Conservation (phyloP, 768 basidiomycete genomes). For the Termitomyces heimii region DNA sequence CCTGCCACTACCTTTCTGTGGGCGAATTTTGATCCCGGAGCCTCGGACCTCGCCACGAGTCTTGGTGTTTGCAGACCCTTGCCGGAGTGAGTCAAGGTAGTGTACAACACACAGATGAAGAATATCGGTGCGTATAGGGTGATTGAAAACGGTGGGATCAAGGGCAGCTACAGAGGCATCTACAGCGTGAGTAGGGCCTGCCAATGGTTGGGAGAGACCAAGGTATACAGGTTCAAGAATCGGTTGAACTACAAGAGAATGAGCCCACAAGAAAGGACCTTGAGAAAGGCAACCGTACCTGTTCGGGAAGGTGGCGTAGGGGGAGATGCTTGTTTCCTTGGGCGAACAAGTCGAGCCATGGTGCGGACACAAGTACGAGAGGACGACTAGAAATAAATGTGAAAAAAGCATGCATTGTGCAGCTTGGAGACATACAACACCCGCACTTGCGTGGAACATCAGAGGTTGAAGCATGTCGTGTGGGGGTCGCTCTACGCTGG, state of each 20-base stretch:
- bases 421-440: constrained; percentile 1
- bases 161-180: constrained; percentile 50
- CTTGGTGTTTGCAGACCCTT: constrained; percentile 89
- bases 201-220: constrained; percentile 54
- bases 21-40: constrained; percentile 83
- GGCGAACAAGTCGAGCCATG: constrained; percentile 6
- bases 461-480: constrained; percentile 5
- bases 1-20: constrained; percentile 86
- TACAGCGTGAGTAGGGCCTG: constrained; percentile 29
- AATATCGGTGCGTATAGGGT: constrained; percentile 87
- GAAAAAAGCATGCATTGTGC: neutral
- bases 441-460: neutral
- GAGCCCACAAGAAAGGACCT: neutral
- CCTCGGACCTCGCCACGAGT: constrained; percentile 87
- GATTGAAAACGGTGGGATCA: constrained; percentile 79
- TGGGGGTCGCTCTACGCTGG: neutral
- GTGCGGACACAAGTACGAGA: neutral
- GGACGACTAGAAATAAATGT: neutral
- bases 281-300: constrained; percentile 3
- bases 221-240: constrained; percentile 48
- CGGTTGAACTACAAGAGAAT: constrained; percentile 26
- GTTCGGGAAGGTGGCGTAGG: constrained; percentile 1
- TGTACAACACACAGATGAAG: constrained; percentile 90
- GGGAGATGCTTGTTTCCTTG: neutral
- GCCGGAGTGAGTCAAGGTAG: constrained; percentile 82